Evolutionary conservation across 2,329 filamentous ascomycete species (phyloP).

Genomic region (Leptographium galeiforme): DNA sequence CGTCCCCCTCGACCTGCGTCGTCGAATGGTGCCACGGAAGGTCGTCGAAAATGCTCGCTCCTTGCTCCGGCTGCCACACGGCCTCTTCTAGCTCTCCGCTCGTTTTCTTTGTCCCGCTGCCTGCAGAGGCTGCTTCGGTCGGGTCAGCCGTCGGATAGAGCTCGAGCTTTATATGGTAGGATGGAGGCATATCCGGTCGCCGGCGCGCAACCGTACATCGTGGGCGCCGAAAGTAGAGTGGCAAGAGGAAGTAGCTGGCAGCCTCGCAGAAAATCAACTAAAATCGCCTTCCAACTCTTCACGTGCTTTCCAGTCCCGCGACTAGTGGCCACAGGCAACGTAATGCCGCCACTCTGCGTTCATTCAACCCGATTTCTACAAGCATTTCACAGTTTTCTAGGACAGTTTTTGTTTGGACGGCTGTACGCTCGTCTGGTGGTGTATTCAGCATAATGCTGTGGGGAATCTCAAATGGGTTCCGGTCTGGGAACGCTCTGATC

Average conservation of each 20-base stretch:
- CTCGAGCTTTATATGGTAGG: conserved; percentile 55
- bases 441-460: background rate
- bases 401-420: no score
- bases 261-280: no score
- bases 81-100: background rate
- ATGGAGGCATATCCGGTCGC: conserved; percentile 40
- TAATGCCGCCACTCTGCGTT: no score
- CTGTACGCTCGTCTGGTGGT: background rate
- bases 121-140: conserved; percentile 7
- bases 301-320: background rate
- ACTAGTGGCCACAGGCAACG: no score
- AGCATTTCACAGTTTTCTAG: no score
- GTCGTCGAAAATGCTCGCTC: conserved; percentile 39
- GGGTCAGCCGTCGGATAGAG: conserved; percentile 39
- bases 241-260: background rate
- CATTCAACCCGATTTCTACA: no score
- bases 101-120: background rate
- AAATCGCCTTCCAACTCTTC: background rate
- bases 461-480: background rate
- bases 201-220: background rate
- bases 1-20: conserved; percentile 9
- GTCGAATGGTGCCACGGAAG: conserved; percentile 34
- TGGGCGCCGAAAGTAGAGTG: background rate
- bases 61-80: conserved; percentile 35
- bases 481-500: background rate